Evolutionary conservation across 805 yeast species (phyloP), one percentile per base, ranked within the genome.

Genomic region (Candida methanosorbosa): DNA sequence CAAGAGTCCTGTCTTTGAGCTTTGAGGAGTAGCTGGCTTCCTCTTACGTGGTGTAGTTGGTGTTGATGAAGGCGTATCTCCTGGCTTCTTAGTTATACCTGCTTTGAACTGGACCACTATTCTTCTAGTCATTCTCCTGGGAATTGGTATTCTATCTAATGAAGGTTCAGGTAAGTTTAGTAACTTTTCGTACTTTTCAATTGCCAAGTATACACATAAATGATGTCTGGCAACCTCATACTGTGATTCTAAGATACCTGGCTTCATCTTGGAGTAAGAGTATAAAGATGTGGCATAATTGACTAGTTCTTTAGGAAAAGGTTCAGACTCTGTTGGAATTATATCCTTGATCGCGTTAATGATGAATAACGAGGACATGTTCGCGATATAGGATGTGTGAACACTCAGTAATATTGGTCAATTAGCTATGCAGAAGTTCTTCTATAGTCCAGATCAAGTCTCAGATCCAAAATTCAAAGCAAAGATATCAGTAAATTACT

Each of bases 171-270:
- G 70, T 8, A 75, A 58, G 3, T 64, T 54, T 29, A 71, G 57
- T 24, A 56, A 56, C 9, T 59, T 56, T 11, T 59, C 57, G 29
- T 70, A 64, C 40, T 64, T 64, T 38, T 75, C 76, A 12, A 70
- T 69, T 0, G 83, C 79, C 18, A 80, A 50, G 41, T 60, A 72
- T 5, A 86, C 81, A 51, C 86, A 77, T 11, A 82, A 51, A 50
- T 81, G 88, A 36, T 67, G 68, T 35, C 90, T 60, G 2, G 85
- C 86, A 2, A 70, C 59, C 42, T 81, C 88, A 34, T 75, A 72
- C 27, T 64, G 64, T 18, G 66, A 65, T 12, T 72, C 66, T 17
- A 81, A 51, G 3, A 33, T 27, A 1, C 49, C 48, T 22, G 57
- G 51, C 39, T 71, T 70, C 30, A 68, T 65, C 37, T 64, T 72